Percentiles rank a stretch among this genome's conserved stretches.
These are phyloP conservation scores for Mesembryanthemum crystallinum DNA, from an alignment of 148 eudicot species.

Conservation along the genomic window DNA sequence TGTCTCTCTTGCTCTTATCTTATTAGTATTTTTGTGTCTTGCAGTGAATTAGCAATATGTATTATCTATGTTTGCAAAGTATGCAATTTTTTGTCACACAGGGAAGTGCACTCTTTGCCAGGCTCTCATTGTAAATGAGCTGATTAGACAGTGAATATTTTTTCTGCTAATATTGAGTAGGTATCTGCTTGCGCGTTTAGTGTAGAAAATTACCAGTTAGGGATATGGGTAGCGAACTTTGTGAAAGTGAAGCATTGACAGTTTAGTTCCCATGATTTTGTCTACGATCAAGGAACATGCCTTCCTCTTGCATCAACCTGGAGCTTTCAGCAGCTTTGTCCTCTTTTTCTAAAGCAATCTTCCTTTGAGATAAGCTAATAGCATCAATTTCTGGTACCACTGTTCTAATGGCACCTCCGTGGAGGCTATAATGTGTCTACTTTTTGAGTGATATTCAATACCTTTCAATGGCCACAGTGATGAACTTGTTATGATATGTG, in stretches of 20 bases:
- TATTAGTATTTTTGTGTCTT: neutral
- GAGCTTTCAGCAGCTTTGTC: neutral
- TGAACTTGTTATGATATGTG: neutral
- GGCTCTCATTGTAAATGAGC: neutral
- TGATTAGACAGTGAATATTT: neutral
- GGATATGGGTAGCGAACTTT: neutral
- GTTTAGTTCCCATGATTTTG: neutral
- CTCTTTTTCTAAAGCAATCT: neutral
- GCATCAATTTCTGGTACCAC: neutral
- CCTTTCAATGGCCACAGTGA: neutral
- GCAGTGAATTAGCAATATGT: neutral
- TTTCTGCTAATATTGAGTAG: constrained; percentile 8
- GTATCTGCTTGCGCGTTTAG: neutral
- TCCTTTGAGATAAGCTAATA: neutral
- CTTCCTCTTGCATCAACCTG: neutral
- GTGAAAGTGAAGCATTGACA: neutral
- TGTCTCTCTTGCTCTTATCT: constrained; percentile 14
- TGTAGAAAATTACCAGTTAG: neutral
- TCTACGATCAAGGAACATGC: neutral
- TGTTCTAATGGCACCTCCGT: neutral
- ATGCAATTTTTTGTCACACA: neutral
- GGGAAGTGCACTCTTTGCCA: neutral
- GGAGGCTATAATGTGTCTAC: neutral
- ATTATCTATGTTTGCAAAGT: neutral
- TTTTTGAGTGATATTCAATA: neutral